Percentiles rank a stretch among this genome's conserved stretches.
Evolutionary conservation across 208 protist genomes (phyloP).

Genomic region (Borovskyia barvae): DNA sequence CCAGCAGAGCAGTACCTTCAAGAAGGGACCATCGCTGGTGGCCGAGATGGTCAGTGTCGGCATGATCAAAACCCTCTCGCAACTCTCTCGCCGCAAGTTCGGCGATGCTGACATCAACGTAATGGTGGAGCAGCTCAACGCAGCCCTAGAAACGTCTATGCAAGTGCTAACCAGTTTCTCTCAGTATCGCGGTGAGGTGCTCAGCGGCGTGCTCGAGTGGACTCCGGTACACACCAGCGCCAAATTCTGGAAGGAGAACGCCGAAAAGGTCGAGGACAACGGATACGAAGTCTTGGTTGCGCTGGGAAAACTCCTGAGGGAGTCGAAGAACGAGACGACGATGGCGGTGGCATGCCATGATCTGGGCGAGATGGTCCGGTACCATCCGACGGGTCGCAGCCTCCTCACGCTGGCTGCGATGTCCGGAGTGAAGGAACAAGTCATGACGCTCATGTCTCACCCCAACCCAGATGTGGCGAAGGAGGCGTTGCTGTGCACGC

Average conservation of each 20-base stretch:
- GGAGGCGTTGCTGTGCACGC: slow-evolving; percentile 88
- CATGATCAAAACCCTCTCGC: slow-evolving; percentile 86
- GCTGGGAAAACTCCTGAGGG: slow-evolving; percentile 81
- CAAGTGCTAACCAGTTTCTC: slow-evolving; percentile 91
- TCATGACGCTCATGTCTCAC: slow-evolving; percentile 87
- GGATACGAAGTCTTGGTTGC: slow-evolving; percentile 88
- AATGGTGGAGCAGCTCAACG: slow-evolving; percentile 64
- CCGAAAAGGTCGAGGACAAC: slow-evolving; percentile 85
- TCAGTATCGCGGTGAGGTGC: slow-evolving; percentile 90
- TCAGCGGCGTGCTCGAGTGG: slow-evolving; percentile 88
- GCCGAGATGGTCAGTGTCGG: slow-evolving; percentile 91
- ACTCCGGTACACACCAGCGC: slow-evolving; percentile 90
- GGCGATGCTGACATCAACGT: slow-evolving; percentile 88
- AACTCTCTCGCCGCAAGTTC: slow-evolving; percentile 84
- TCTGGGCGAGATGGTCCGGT: slow-evolving; percentile 89
- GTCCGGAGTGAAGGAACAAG: slow-evolving; percentile 81
- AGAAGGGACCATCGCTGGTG: slow-evolving; percentile 69
- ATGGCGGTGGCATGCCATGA: slow-evolving; percentile 91
- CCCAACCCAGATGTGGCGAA: slow-evolving; percentile 73
- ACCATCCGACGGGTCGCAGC: slow-evolving; percentile 87
- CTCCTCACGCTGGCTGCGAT: slow-evolving; percentile 69
- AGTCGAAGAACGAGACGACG: slow-evolving; percentile 51
- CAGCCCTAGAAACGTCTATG: slow-evolving; percentile 81
- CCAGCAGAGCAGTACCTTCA: slow-evolving; percentile 21
- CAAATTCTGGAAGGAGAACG: slow-evolving; percentile 95